A percentile compares a stretch with the other conserved stretches of the same genome.
Conservation (phyloP, 1,139 yeast species). For the Protomyces gravidus region DNA sequence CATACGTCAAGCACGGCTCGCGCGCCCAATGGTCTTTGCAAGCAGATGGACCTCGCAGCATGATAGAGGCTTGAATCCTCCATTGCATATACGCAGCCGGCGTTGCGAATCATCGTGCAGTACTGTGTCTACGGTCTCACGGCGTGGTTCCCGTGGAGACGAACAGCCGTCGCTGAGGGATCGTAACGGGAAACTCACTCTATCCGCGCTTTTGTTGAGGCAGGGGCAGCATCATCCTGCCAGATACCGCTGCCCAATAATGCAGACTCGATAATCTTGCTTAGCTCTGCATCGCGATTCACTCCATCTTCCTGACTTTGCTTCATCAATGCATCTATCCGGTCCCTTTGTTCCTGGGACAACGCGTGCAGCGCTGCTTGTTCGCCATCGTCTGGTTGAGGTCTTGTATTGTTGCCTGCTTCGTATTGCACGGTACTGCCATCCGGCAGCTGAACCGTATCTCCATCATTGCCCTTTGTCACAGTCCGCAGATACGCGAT, state of each 20-base stretch:
- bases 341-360: conserved; percentile 11
- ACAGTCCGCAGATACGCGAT: conserved; percentile 15
- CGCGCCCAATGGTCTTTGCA: too few relatives aligned
- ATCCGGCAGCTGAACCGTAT: conserved; percentile 3
- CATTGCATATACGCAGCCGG: too few relatives aligned
- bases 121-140: too few relatives aligned
- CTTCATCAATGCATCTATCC: conserved; percentile 5
- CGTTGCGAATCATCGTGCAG: too few relatives aligned
- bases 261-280: background rate
- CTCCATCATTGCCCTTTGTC: conserved; percentile 41
- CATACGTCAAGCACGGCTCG: too few relatives aligned
- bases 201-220: too few relatives aligned
- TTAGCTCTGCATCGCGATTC: conserved; percentile 12
- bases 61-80: too few relatives aligned
- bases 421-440: background rate
- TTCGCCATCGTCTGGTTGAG: background rate
- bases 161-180: too few relatives aligned
- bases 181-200: too few relatives aligned
- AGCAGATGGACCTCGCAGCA: too few relatives aligned
- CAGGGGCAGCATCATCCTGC: background rate
- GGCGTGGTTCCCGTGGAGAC: too few relatives aligned
- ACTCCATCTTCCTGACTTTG: conserved; percentile 17
- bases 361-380: conserved; percentile 7
- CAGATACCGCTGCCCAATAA: background rate
- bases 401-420: background rate